A percentile compares a stretch with the other conserved stretches of the same genome.
Conservation (phyloP, 352 stramenopile genomes). For the Globisporangium canariense region DNA sequence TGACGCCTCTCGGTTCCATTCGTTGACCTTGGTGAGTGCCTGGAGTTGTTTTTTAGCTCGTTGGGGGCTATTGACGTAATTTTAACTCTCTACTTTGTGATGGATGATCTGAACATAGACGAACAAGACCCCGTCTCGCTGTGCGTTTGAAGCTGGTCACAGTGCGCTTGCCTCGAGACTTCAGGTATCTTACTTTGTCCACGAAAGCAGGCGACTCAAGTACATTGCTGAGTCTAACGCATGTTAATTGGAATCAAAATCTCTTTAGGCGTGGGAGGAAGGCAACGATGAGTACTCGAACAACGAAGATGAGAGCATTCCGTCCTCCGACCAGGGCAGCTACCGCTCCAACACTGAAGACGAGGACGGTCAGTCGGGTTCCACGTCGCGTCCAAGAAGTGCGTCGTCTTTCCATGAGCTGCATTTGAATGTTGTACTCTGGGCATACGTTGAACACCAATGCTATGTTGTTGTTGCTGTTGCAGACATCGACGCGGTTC, state of each 20-base stretch:
- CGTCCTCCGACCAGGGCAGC: conserved; percentile 15
- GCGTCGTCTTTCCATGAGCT: conserved; percentile 11
- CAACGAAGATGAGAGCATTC: conserved; percentile 44
- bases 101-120: conserved; percentile 36
- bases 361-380: conserved; percentile 31
- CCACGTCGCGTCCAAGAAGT: conserved; percentile 48
- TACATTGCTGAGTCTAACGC: too few species aligned
- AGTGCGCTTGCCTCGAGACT: conserved; percentile 73
- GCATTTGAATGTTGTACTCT: neutral
- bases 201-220: too few species aligned
- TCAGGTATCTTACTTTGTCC: conserved; percentile 24
- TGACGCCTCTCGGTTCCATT: conserved; percentile 68
- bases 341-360: conserved; percentile 32
- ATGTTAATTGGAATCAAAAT: neutral
- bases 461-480: neutral
- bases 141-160: conserved; percentile 83
- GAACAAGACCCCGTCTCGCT: conserved; percentile 84
- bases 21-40: conserved; percentile 55
- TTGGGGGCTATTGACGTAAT: neutral
- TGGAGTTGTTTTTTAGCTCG: neutral
- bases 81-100: neutral
- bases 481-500: conserved; percentile 75
- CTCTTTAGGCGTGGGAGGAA: conserved; percentile 71
- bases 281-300: conserved; percentile 86
- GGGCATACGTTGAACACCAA: neutral